These are phyloP conservation scores for Colletotrichum cuscutae DNA, from an alignment of 2,329 filamentous ascomycete species.

Conservation along the genomic window DNA sequence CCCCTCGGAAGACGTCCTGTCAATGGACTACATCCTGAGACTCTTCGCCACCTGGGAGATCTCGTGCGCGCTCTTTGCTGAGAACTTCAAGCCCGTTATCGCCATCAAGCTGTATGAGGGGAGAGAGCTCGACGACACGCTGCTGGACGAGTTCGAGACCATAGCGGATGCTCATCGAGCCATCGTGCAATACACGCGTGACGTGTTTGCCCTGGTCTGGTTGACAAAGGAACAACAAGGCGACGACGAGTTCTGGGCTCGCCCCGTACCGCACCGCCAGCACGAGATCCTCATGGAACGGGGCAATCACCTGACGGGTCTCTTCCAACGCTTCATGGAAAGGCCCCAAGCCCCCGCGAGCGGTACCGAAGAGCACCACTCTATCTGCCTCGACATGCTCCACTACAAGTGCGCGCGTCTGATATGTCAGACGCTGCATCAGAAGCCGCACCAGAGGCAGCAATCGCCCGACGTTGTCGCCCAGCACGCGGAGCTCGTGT, in stretches of 20 bases:
- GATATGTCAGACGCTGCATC: conserved; percentile 18
- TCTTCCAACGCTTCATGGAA: conserved; percentile 32
- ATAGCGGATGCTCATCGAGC: conserved; percentile 35
- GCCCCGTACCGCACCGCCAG: conserved; percentile 32
- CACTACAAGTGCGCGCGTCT: conserved; percentile 26
- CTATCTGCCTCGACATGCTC: conserved; percentile 28
- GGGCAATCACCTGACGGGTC: conserved; percentile 22
- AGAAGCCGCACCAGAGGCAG: conserved; percentile 7
- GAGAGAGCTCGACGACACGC: conserved; percentile 31
- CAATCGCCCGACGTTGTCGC: not conserved
- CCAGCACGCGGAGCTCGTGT: conserved; percentile 17
- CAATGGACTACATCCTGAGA: conserved; percentile 38
- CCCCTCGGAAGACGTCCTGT: not conserved
- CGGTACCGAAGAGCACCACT: conserved; percentile 19
- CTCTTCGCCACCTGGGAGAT: conserved; percentile 39
- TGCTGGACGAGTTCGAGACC: conserved; percentile 27
- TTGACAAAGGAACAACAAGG: conserved; percentile 31
- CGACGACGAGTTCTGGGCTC: conserved; percentile 34
- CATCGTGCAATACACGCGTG: conserved; percentile 39
- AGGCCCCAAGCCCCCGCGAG: conserved; percentile 8
- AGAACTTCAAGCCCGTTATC: conserved; percentile 36
- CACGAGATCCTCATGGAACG: conserved; percentile 36
- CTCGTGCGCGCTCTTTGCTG: conserved; percentile 36
- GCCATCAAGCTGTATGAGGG: conserved; percentile 35
- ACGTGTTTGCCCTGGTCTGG: conserved; percentile 38